Evolutionary conservation across 1,139 yeast genomes (phyloP).

Genomic region (Ogataea hybrid): DNA sequence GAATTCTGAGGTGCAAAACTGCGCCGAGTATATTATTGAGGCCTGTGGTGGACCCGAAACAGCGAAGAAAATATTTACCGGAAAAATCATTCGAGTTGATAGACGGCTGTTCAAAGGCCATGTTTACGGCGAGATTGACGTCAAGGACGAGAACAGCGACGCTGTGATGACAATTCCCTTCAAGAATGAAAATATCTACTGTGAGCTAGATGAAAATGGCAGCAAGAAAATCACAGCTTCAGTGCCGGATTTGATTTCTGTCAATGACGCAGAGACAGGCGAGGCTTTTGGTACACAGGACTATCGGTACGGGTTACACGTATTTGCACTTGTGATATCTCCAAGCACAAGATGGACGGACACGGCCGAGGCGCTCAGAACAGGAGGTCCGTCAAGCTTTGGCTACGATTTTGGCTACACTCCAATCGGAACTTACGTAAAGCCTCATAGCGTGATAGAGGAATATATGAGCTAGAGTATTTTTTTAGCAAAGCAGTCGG

Average conservation of each 20-base stretch:
- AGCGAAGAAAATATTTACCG: conserved; percentile 27
- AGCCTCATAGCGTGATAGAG: conserved; percentile 41
- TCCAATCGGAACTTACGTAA: conserved; percentile 36
- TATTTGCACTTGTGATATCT: conserved; percentile 40
- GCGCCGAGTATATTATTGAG: conserved; percentile 28
- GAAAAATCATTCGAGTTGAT: conserved; percentile 34
- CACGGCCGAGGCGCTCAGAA: conserved; percentile 34
- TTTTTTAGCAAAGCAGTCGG: neutral
- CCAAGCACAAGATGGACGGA: conserved; percentile 41
- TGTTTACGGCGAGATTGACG: conserved; percentile 33
- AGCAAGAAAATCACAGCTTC: conserved; percentile 36
- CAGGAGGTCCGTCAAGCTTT: conserved; percentile 43
- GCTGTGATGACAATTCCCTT: conserved; percentile 30
- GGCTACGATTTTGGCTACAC: conserved; percentile 34
- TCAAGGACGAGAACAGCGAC: conserved; percentile 17
- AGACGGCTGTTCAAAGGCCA: conserved; percentile 31
- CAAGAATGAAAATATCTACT: conserved; percentile 44
- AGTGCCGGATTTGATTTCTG: conserved; percentile 47
- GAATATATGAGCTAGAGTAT: conserved; percentile 28
- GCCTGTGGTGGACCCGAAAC: conserved; percentile 27
- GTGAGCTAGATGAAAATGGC: conserved; percentile 27
- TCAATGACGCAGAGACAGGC: conserved; percentile 41
- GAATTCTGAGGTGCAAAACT: conserved; percentile 24
- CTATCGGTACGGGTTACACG: conserved; percentile 43
- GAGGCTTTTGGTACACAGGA: conserved; percentile 49